Conservation (phyloP, 495 filamentous ascomycete species). For the Tuber microsphaerosporum region DNA sequence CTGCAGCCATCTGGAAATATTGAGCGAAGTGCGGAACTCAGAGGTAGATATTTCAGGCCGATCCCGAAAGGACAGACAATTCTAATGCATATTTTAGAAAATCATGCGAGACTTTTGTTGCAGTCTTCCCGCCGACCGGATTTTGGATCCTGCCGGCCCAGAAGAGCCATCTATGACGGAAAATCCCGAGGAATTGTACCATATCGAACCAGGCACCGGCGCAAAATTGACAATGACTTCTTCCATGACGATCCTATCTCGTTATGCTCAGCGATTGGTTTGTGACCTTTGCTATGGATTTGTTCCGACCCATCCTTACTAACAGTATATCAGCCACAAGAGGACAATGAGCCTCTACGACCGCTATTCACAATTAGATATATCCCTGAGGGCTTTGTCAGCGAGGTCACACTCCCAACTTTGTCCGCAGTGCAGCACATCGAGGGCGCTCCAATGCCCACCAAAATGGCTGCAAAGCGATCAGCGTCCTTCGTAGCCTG, state of each 20-base stretch:
- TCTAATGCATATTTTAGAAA: slow-evolving; percentile 25
- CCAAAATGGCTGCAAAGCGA: slow-evolving; percentile 75
- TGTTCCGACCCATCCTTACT: slow-evolving; percentile 2
- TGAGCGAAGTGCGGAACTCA: slow-evolving; percentile 53
- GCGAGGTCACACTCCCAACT: slow-evolving; percentile 75
- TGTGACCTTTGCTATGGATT: slow-evolving; percentile 32
- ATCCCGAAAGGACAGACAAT: slow-evolving; percentile 17
- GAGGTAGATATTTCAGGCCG: slow-evolving; percentile 42
- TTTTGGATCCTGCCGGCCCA: slow-evolving; percentile 47
- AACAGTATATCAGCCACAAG: slow-evolving; percentile 50
- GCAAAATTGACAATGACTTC: slow-evolving; percentile 60
- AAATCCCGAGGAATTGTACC: slow-evolving; percentile 46
- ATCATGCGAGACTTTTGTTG: slow-evolving; percentile 68
- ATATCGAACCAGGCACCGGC: slow-evolving; percentile 59
- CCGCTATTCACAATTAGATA: slow-evolving; percentile 54
- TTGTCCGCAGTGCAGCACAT: slow-evolving; percentile 62
- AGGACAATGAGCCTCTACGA: slow-evolving; percentile 50
- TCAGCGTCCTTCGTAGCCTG: slow-evolving; percentile 86
- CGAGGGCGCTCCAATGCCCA: slow-evolving; percentile 54
- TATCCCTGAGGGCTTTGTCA: slow-evolving; percentile 54
- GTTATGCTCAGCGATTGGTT: slow-evolving; percentile 56
- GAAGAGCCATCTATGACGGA: neutral
- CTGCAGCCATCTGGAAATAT: slow-evolving; percentile 48
- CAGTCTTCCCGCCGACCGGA: slow-evolving; percentile 65
- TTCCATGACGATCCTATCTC: slow-evolving; percentile 39